A percentile compares a stretch with the other conserved stretches of the same genome.
Conservation (phyloP, 768 basidiomycete species). For the Crassisporium funariophilum region DNA sequence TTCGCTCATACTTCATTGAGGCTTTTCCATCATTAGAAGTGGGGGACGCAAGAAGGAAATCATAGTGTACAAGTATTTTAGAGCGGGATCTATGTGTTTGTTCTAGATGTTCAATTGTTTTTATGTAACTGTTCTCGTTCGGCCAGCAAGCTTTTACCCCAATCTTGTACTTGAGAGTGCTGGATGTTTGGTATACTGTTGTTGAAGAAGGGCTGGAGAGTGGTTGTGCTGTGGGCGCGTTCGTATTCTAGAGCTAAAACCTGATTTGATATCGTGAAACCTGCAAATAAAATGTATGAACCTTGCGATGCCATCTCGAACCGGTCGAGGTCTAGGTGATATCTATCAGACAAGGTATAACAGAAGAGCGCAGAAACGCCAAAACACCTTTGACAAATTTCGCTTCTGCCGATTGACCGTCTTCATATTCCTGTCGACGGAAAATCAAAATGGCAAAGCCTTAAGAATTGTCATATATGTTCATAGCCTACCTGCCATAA, state of each 20-base stretch:
- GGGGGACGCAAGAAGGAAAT: conserved; percentile 8
- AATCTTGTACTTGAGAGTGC: conserved; percentile 71
- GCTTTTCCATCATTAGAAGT: conserved; percentile 82
- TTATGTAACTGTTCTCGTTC: conserved; percentile 42
- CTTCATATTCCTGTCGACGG: conserved; percentile 91
- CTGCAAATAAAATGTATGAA: conserved; percentile 21
- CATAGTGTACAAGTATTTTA: background rate
- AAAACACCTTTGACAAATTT: conserved; percentile 81
- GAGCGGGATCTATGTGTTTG: background rate
- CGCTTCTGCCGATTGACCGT: conserved; percentile 69
- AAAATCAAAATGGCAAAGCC: too few relatives aligned
- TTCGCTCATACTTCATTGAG: conserved; percentile 89
- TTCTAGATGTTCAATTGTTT: background rate
- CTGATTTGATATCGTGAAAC: background rate
- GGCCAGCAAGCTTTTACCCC: conserved; percentile 60
- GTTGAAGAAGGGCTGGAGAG: conserved; percentile 79
- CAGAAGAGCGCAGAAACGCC: background rate
- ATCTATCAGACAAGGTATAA: background rate
- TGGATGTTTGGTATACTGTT: conserved; percentile 71
- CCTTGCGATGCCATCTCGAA: conserved; percentile 91
- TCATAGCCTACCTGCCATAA: conserved; percentile 69
- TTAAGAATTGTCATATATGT: background rate
- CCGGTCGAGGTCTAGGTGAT: conserved; percentile 69
- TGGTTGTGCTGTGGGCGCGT: conserved; percentile 42
- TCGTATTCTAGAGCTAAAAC: conserved; percentile 74